Evolutionary conservation across 768 basidiomycete species (phyloP), one percentile per base, ranked within the genome.

Genomic region (Rhizopogon roseolus): DNA sequence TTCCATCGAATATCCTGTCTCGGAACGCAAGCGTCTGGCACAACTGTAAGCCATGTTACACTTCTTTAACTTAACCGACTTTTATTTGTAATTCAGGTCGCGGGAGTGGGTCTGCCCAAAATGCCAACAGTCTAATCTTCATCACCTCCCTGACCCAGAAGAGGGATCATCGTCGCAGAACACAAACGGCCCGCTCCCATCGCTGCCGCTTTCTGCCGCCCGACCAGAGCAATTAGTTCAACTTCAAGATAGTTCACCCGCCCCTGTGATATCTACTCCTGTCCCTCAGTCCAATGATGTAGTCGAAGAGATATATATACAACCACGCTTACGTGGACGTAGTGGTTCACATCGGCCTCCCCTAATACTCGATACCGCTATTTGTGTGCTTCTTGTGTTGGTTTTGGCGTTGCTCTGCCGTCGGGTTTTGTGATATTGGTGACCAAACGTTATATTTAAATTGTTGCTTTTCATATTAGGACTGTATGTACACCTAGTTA

Each of bases 1-100:
- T n/a, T 89, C 90, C 14, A 77, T 94, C 48, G 92, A 94, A 59
- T 85, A 85, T 63, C 89, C 89, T 22, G 64, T 77, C 17, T 69
- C 74, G 14, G 92, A 94, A 66, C 80, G 92, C 53, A 90, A 82
- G 69, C 81, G 92, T 52, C 75, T 94, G 27, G 92, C 92, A 17
- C 72, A 72, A 50, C 61, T 90, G 92, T 91, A 67, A 66, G 89
- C 17, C 56, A 60, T 52, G 45, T 62, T 42, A 41, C 38, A 37
- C 52, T 50, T 7, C 22, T 42, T 19, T 32, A 19, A 17, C 50
- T 52, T 55, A 60, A 60, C 53, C 58, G 44, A 51, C 57, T 48
- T 48, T 39, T 28, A 38, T 46, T 44, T 50, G 55, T 48, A 41
- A n/a, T 53, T 40, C 53, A 93, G 91, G 61, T 94, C 91, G 34